A percentile compares a stretch with the other conserved stretches of the same genome.
Conservation (phyloP, 257 asterid species). For the Solanum corneliomulleri region DNA sequence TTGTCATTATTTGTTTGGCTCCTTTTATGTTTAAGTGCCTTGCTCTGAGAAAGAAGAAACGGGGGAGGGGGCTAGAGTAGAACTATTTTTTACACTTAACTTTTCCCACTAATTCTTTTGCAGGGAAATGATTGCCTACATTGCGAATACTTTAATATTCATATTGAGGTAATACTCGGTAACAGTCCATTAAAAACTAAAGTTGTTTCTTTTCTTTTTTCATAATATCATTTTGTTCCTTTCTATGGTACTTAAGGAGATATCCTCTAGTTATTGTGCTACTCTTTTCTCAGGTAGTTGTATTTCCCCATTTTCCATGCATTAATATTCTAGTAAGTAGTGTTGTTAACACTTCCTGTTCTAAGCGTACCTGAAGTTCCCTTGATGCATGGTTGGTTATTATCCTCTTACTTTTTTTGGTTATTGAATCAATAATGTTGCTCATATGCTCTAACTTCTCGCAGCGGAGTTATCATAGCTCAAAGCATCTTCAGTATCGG, state of each 20-base stretch:
- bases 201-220: not conserved
- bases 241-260: not conserved
- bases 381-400: not conserved
- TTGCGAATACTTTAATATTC: constrained; percentile 7
- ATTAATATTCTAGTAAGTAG: not conserved
- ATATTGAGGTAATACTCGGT: not conserved
- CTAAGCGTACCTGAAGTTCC: not conserved
- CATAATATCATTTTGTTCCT: not conserved
- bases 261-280: not conserved
- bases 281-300: not conserved
- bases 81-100: not conserved
- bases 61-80: not conserved
- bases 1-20: not conserved
- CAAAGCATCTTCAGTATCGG: not conserved
- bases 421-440: not conserved
- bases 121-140: constrained; percentile 7
- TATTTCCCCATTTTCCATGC: not conserved
- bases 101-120: not conserved
- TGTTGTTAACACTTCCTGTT: not conserved
- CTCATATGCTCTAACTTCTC: not conserved
- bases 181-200: not conserved
- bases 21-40: not conserved
- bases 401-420: not conserved
- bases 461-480: not conserved
- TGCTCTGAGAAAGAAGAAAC: not conserved